Evolutionary conservation across 768 basidiomycete species (phyloP).

Genomic region (Lactarius evosmus): DNA sequence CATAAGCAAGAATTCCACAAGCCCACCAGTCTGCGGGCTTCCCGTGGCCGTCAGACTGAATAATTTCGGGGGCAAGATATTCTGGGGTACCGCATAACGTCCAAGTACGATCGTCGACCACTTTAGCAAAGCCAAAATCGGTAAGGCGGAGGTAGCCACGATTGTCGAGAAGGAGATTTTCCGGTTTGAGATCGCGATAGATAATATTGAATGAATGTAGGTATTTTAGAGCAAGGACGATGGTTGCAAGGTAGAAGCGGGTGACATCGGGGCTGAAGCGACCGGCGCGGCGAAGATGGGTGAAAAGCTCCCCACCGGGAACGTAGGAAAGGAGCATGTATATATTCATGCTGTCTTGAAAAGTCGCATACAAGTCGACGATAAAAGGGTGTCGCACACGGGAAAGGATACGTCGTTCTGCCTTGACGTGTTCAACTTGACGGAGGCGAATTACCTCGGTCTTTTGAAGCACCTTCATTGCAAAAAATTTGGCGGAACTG

Average conservation of each 20-base stretch:
- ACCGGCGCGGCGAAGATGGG: slow-evolving; percentile 89
- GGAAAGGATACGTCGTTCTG: slow-evolving; percentile 90
- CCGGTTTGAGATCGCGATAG: slow-evolving; percentile 97
- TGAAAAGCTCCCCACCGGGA: slow-evolving; percentile 97
- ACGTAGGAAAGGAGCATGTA: slow-evolving; percentile 98
- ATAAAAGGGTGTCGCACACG: slow-evolving; percentile 92
- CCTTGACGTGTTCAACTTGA: slow-evolving; percentile 97
- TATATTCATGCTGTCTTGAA: slow-evolving; percentile 93
- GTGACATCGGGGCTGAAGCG: slow-evolving; percentile 97
- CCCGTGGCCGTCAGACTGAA: slow-evolving; percentile 95
- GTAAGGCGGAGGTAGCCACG: slow-evolving; percentile 92
- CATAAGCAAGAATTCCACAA: slow-evolving; percentile 93
- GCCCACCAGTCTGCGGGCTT: slow-evolving; percentile 99
- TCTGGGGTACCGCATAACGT: slow-evolving; percentile 95
- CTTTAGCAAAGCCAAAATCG: slow-evolving; percentile 98
- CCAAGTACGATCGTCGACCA: slow-evolving; percentile 96
- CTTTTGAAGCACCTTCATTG: slow-evolving; percentile 88
- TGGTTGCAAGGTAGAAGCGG: slow-evolving; percentile 95
- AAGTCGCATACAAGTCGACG: slow-evolving; percentile 92
- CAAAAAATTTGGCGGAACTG: slow-evolving; percentile 62
- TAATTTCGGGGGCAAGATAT: slow-evolving; percentile 98
- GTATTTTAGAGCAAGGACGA: slow-evolving; percentile 92
- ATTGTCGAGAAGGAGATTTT: slow-evolving; percentile 94
- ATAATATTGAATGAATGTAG: slow-evolving; percentile 96
- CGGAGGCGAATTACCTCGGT: slow-evolving; percentile 83